A percentile compares a stretch with the other conserved stretches of the same genome.
Conservation (phyloP, 805 yeast genomes). For the Wickerhamiella kurtzmanii region DNA sequence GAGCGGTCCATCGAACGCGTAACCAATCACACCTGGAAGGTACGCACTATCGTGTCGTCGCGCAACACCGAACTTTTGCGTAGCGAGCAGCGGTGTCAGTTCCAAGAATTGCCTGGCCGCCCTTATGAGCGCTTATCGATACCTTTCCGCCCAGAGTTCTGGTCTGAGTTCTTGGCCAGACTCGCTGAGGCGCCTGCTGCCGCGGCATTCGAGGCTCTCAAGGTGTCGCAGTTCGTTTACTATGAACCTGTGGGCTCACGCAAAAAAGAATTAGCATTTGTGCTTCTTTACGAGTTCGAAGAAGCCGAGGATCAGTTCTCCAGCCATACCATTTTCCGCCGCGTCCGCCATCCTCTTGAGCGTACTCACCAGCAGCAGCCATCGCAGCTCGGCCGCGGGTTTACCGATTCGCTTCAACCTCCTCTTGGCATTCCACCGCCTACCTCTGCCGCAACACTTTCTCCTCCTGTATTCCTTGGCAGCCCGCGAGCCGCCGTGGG, state of each 20-base stretch:
- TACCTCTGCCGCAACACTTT: slow-evolving; percentile 1
- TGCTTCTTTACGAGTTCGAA: slow-evolving; percentile 26
- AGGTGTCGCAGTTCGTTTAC: slow-evolving; percentile 24
- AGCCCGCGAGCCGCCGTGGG: neutral
- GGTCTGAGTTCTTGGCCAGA: slow-evolving; percentile 27
- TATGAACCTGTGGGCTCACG: neutral
- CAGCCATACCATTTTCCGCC: slow-evolving; percentile 27
- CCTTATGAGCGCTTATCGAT: slow-evolving; percentile 20
- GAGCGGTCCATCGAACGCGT: slow-evolving; percentile 2
- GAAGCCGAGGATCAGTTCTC: slow-evolving; percentile 25
- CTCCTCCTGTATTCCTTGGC: neutral
- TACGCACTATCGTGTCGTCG: slow-evolving; percentile 22
- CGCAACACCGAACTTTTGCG: slow-evolving; percentile 22
- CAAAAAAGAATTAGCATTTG: slow-evolving; percentile 18
- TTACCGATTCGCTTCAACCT: neutral
- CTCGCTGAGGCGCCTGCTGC: slow-evolving; percentile 19
- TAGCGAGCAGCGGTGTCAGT: slow-evolving; percentile 13
- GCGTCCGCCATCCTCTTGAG: slow-evolving; percentile 11
- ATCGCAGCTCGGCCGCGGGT: neutral
- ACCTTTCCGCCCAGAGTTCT: slow-evolving; percentile 28
- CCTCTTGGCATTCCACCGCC: slow-evolving; percentile 1
- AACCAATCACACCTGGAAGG: slow-evolving; percentile 18
- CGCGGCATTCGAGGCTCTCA: slow-evolving; percentile 23
- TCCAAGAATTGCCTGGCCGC: slow-evolving; percentile 11
- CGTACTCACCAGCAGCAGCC: slow-evolving; percentile 5